Evolutionary conservation across 371 early-diverging fungal species (phyloP), one percentile per base, ranked within the genome.

Genomic region (Ecytonucleospora hepatopenaei): DNA sequence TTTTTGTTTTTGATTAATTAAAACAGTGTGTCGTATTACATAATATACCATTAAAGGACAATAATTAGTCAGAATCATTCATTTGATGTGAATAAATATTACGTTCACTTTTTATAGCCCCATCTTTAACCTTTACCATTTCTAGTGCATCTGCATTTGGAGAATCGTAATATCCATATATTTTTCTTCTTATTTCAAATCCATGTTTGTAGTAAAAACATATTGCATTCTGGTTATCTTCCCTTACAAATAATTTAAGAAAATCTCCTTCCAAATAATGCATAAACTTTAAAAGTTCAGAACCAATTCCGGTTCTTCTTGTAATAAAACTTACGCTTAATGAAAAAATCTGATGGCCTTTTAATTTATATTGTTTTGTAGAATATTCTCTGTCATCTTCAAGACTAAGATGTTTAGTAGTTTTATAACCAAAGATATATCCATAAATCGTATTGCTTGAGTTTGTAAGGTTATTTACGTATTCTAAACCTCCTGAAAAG

Each of bases 221-320:
- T 24, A 95, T 86, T 0, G 97, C 98, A n/a, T 88, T 86, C 23
- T 81, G 75, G 78, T 97, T 97, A 17, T 90, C 88, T n/a, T 81
- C 82, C 24, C 97, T 82, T 1, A 96, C 98, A 81, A 93, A 97
- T 46, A 97, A 80, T 82, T 97, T 94, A 5, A 91, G 90, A 83
- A 94, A 95, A 77, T 89, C 90, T 24, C 81, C 80, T 33, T 65
- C 49, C 3, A 69, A 69, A 48, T 68, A 72, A 2, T 68, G 15
- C 73, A 94, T 95, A 35, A 95, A 79, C 24, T 84, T 76, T 92
- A 97, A 91, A 76, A 96, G 84, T 26, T 84, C 82, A 40, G 84
- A 84, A 0, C 91, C 98, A 1, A 96, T 83, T 0, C 91, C 89
- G 60, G 90, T 77, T 16, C 91, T 85, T 54, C 98, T 86, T 73